Percentiles rank a stretch among this genome's conserved stretches.
Evolutionary conservation across 179 eudicot species (phyloP).

Genomic region (Corrigiola litoralis): DNA sequence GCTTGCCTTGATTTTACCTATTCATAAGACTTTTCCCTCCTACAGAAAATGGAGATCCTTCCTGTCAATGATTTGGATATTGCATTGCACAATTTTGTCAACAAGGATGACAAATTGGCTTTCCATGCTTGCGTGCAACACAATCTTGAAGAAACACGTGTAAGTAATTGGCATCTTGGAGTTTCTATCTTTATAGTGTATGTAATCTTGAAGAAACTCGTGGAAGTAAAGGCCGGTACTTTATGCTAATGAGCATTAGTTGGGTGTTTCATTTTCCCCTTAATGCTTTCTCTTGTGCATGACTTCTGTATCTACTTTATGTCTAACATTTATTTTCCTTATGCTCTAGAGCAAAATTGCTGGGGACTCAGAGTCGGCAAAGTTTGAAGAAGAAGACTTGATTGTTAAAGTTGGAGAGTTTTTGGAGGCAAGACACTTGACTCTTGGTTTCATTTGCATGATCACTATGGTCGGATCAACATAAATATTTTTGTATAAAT

Average conservation of each 20-base stretch:
- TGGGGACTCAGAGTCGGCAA: constrained; percentile 52
- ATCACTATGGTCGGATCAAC: background rate
- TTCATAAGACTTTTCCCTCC: background rate
- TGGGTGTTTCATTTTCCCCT: background rate
- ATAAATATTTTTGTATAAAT: background rate
- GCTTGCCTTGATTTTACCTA: background rate
- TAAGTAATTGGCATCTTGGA: constrained; percentile 36
- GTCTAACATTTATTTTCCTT: constrained; percentile 11
- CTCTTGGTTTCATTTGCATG: background rate
- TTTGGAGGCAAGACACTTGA: constrained; percentile 65
- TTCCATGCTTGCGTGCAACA: constrained; percentile 83
- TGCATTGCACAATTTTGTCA: constrained; percentile 91
- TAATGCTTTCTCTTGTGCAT: background rate
- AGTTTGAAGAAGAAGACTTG: constrained; percentile 76
- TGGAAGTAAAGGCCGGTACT: background rate
- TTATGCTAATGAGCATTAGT: background rate
- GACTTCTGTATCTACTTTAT: background rate
- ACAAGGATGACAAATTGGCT: constrained; percentile 94
- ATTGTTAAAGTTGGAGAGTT: constrained; percentile 87
- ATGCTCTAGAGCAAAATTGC: constrained; percentile 65
- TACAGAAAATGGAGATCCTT: constrained; percentile 98
- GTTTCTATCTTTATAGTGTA: no score
- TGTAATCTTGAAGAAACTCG: background rate
- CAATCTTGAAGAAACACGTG: constrained; percentile 92
- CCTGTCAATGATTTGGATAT: constrained; percentile 95